Base-by-base conservation (phyloP, 345 rosid species). In the Diplotaxis tenuifolia region DNA sequence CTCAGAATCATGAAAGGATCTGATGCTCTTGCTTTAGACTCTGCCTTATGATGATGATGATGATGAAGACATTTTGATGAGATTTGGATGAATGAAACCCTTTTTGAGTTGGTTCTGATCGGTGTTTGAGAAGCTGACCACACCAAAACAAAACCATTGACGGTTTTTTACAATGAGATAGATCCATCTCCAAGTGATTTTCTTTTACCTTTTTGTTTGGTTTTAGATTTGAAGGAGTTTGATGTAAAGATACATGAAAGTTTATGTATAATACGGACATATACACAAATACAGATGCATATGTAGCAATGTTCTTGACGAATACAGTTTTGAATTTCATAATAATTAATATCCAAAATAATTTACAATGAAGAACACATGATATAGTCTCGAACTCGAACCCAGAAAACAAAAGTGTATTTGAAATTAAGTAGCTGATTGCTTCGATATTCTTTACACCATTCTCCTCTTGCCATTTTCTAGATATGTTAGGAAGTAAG, bases 1-100 rank as follows among this genome's bases (percentile, higher is more conserved):
- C 75, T 86, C 8, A 78, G 90, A 71, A 78, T 86, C 81, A 81
- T 83, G 88, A 84, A 80, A 76, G 86, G 84, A 62, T 80, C 90
- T 10, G 90, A 86, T 18, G 88, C 83, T 34, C 29, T 73, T 75
- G 76, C 79, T 28, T 25, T 74, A 50, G 67, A 65, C 42, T 66
- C 68, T 70, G 32, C 67, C 62, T 75, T 67, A 67, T 78, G 70
- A 77, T 49, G 61, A 56, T 14, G 21, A 42, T 3, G 23, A 76
- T 32, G 60, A 38, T 27, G 73, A 67, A 74, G 19, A 12, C 28
- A 16, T 65, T 65, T 56, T 16, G 32, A 32, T 34, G 67, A 65
- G 34, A 18, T 66, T 66, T 56, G 36, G 32, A 38, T 27, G 73
- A 67, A 74, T 67, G 57, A 63, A 68, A 34, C 65, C 66, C 80